Evolutionary conservation across 345 rosid species (phyloP), one percentile per base, ranked within the genome.

Genomic region (Eutrema yunnanense): DNA sequence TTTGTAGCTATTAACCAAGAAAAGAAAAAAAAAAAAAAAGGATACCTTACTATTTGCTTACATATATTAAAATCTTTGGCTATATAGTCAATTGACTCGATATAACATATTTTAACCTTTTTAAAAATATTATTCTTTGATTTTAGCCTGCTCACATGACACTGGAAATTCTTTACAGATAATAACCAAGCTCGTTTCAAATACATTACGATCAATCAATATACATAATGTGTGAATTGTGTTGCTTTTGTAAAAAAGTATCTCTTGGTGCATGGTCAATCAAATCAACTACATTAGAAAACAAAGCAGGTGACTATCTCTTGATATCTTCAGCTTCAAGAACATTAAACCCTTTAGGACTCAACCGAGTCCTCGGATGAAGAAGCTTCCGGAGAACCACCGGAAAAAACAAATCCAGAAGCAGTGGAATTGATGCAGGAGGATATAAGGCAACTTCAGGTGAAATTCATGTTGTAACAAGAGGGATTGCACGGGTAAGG

Each of bases 401-500:
- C 64, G 7, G 22, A 64, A 13, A 34, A 63, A 12, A 19, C 22
- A 26, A 10, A 34, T 22, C 6, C 8, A 52, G 8, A 43, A 53
- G 64, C 30, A 53, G 63, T 33, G 40, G 46, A 33, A 56, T 16
- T 54, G 40, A 9, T 11, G 19, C 30, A 56, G 3, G 65, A 34
- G 33, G 37, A 46, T 56, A 66, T 6, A 67, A 19, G 40, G 3
- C 66, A 75, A 62, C n/a, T 33, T 79, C 32, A 48, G 3, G 80
- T 73, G 68, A 84, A 87, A 77, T 86, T 71, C 87, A 86, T 75
- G 82, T 87, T 78, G 74, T 81, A 79, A 84, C 99, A 92, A 65
- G 92, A 84, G 48, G 90, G 96, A 63, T 89, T 85, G 85, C 99
- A 89, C 3, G 99, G 97, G 76, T 86, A 94, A 52, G 93, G 86